Percentiles rank a stretch among this genome's conserved stretches.
Conservation (phyloP, 164 flowering plant species). For the Stephania cephalantha region DNA sequence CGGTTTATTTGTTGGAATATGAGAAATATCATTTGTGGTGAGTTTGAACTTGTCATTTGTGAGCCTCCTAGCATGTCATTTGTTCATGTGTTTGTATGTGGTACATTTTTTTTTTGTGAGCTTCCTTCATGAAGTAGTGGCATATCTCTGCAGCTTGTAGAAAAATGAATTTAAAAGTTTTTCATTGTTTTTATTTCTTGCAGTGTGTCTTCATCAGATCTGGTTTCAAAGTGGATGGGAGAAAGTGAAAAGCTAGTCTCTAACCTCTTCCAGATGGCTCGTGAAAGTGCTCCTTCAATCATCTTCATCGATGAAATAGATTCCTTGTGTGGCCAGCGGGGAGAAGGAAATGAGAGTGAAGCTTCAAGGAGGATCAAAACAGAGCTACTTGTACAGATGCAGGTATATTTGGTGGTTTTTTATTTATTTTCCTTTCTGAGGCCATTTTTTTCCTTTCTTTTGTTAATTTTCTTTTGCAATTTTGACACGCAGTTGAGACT, state of each 20-base stretch:
- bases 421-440: not conserved
- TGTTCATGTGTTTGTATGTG: not conserved
- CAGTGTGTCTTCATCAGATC: conserved; percentile 86
- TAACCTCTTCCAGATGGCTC: conserved; percentile 95
- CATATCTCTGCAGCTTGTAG: not conserved
- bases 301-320: conserved; percentile 96
- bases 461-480: not conserved
- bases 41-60: not conserved
- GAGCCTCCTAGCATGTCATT: not conserved
- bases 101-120: not conserved
- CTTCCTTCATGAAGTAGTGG: not conserved
- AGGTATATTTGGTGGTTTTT: conserved; percentile 40
- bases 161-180: conserved; percentile 2
- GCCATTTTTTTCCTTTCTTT: not conserved
- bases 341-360: conserved; percentile 98
- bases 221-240: conserved; percentile 99
- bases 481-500: not conserved
- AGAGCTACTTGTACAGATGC: conserved; percentile 98
- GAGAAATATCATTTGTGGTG: not conserved
- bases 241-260: conserved; percentile 99
- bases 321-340: conserved; percentile 89
- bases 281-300: conserved; percentile 95
- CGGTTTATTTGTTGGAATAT: not conserved
- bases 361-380: conserved; percentile 98
- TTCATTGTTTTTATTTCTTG: conserved; percentile 17